phyloP scores from a whole-genome alignment of 2,329 filamentous ascomycete species.

The Aspergillus sp. region DNA sequence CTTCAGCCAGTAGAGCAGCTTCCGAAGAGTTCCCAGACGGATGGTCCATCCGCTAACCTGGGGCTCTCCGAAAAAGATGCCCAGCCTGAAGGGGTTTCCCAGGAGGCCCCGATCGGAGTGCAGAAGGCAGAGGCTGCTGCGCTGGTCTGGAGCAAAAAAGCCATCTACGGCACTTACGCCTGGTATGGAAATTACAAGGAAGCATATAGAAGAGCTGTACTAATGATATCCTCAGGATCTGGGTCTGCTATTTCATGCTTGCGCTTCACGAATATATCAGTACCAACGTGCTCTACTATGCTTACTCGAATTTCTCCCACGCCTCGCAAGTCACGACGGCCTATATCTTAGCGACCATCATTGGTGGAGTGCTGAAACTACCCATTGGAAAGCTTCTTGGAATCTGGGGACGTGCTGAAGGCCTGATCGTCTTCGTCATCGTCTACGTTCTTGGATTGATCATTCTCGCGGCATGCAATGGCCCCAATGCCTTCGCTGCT shows the following conservation, averaged over 20 bases:
- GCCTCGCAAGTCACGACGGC: conserved; percentile 57
- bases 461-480: conserved; percentile 64
- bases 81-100: conserved; percentile 2
- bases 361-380: conserved; percentile 61
- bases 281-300: conserved; percentile 50
- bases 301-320: conserved; percentile 54
- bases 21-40: neutral
- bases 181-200: conserved; percentile 23
- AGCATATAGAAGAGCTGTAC: neutral
- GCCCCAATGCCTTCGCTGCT: conserved; percentile 64
- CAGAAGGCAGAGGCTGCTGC: conserved; percentile 50
- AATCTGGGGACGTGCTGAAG: conserved; percentile 64
- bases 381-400: conserved; percentile 65
- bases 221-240: conserved; percentile 43
- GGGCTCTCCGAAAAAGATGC: neutral
- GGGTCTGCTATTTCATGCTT: conserved; percentile 50
- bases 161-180: conserved; percentile 33
- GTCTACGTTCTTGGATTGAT: conserved; percentile 56
- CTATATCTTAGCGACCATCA: conserved; percentile 57
- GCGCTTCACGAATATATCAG: conserved; percentile 48
- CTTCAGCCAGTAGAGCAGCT: neutral
- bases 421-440: conserved; percentile 54
- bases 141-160: conserved; percentile 47
- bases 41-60: neutral
- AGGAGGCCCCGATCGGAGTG: conserved; percentile 34